A percentile compares a stretch with the other conserved stretches of the same genome.
phyloP scores from a whole-genome alignment of 2,329 filamentous ascomycete genomes.

The Fusarium newnesense region DNA sequence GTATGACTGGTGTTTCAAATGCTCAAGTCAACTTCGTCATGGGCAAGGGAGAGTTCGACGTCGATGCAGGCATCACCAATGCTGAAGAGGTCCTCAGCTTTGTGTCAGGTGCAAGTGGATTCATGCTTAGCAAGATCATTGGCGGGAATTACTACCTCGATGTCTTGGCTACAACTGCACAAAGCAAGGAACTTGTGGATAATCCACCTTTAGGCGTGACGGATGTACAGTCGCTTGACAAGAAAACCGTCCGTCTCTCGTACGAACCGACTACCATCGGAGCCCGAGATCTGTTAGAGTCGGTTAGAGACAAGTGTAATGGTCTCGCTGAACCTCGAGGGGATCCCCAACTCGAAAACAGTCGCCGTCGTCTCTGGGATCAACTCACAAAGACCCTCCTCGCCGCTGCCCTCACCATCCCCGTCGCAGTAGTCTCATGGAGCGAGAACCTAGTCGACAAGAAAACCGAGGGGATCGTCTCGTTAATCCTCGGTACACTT shows the following conservation, averaged over 20 bases:
- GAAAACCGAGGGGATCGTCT: constrained; percentile 43
- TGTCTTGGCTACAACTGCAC: neutral
- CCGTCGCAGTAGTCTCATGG: constrained; percentile 50
- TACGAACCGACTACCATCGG: constrained; percentile 51
- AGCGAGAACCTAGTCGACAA: constrained; percentile 34
- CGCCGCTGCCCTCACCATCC: constrained; percentile 48
- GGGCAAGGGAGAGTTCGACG: constrained; percentile 49
- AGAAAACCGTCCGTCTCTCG: constrained; percentile 45
- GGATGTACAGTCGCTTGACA: constrained; percentile 40
- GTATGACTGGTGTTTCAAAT: constrained; percentile 44
- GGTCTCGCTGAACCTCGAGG: constrained; percentile 47
- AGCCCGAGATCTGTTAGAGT: constrained; percentile 44
- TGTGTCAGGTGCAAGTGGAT: constrained; percentile 42
- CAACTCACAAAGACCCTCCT: constrained; percentile 47
- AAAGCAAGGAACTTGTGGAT: neutral
- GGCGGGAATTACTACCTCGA: neutral
- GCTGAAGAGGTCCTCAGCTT: constrained; percentile 34
- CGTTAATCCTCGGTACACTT: constrained; percentile 58
- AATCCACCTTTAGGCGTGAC: neutral
- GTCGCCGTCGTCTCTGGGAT: constrained; percentile 46
- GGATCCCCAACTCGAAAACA: constrained; percentile 47
- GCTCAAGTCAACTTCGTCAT: constrained; percentile 53
- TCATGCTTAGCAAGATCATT: constrained; percentile 38
- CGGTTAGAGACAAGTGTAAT: constrained; percentile 15
- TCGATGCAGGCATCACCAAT: constrained; percentile 41